phyloP scores from a whole-genome alignment of 805 yeast genomes.

The Ogataea allantospora region DNA sequence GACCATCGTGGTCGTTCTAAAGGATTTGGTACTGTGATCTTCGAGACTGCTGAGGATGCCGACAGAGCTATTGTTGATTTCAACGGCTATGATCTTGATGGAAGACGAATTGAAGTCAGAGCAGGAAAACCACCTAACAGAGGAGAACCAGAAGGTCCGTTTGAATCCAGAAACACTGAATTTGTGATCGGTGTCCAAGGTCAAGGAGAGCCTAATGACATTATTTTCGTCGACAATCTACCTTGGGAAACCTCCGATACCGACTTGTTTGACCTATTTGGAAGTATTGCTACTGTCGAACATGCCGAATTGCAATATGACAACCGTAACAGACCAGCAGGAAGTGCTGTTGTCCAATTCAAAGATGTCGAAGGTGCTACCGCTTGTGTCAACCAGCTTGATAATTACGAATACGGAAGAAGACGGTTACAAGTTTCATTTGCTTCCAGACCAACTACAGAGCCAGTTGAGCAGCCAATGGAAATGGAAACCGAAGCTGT shows the following conservation, averaged over 20 bases:
- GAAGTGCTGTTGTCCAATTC: slow-evolving; percentile 83
- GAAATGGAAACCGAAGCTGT: slow-evolving; percentile 6
- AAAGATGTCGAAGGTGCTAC: slow-evolving; percentile 66
- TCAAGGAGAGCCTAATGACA: slow-evolving; percentile 56
- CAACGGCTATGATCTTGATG: slow-evolving; percentile 69
- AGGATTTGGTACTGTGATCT: slow-evolving; percentile 84
- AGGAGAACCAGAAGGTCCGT: slow-evolving; percentile 22
- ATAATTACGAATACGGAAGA: slow-evolving; percentile 82
- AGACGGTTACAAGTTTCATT: slow-evolving; percentile 67
- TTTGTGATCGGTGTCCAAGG: slow-evolving; percentile 69
- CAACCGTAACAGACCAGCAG: slow-evolving; percentile 65
- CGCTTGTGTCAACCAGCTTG: slow-evolving; percentile 68
- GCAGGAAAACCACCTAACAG: slow-evolving; percentile 49
- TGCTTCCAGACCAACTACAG: slow-evolving; percentile 42
- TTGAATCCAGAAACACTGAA: slow-evolving; percentile 41
- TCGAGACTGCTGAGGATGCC: slow-evolving; percentile 65
- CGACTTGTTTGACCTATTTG: slow-evolving; percentile 82
- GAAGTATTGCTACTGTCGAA: slow-evolving; percentile 72
- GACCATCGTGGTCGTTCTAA: slow-evolving; percentile 72
- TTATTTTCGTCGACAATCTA: slow-evolving; percentile 70
- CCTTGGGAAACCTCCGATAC: slow-evolving; percentile 88
- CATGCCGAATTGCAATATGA: slow-evolving; percentile 74
- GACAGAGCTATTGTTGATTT: slow-evolving; percentile 64
- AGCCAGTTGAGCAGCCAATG: slow-evolving; percentile 2
- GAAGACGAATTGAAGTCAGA: slow-evolving; percentile 77